phyloP scores from a whole-genome alignment of 257 asterid species.

The Fraxinus excelsior region DNA sequence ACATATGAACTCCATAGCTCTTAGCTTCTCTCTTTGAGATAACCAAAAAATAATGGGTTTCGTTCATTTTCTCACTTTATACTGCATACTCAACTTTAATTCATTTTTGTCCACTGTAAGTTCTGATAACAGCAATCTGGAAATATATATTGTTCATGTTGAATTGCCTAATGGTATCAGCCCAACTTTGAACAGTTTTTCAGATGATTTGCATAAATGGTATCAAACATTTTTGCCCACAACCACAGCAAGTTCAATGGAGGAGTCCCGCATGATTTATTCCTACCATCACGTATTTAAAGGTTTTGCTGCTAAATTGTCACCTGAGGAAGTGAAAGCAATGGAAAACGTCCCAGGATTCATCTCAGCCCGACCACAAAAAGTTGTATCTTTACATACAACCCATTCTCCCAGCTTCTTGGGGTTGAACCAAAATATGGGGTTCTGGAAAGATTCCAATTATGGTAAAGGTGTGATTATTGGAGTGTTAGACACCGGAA shows the following conservation, averaged over 20 bases:
- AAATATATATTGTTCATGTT: slow-evolving; percentile 40
- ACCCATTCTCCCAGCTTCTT: slow-evolving; percentile 53
- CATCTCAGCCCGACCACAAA: slow-evolving; percentile 35
- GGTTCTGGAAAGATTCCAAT: slow-evolving; percentile 53
- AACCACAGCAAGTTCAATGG: slow-evolving; percentile 9
- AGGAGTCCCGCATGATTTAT: slow-evolving; percentile 32
- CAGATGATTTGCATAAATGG: slow-evolving; percentile 34
- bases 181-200: not conserved
- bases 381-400: slow-evolving; percentile 32
- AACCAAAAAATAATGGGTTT: not conserved
- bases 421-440: slow-evolving; percentile 48
- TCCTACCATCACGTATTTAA: slow-evolving; percentile 44
- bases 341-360: slow-evolving; percentile 38
- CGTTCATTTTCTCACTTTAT: slow-evolving; percentile 12
- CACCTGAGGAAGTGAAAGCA: slow-evolving; percentile 27
- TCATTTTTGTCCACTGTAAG: slow-evolving; percentile 10
- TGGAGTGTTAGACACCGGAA: slow-evolving; percentile 56
- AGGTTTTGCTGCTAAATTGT: slow-evolving; percentile 38
- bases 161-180: slow-evolving; percentile 23
- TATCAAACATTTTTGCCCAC: slow-evolving; percentile 43
- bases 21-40: not conserved
- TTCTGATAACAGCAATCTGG: slow-evolving; percentile 11
- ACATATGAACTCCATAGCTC: too few relatives aligned
- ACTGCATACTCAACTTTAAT: slow-evolving; percentile 1
- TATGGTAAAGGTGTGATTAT: slow-evolving; percentile 57